Conservation (phyloP, 148 eudicot species). For the Limonium bicolor region DNA sequence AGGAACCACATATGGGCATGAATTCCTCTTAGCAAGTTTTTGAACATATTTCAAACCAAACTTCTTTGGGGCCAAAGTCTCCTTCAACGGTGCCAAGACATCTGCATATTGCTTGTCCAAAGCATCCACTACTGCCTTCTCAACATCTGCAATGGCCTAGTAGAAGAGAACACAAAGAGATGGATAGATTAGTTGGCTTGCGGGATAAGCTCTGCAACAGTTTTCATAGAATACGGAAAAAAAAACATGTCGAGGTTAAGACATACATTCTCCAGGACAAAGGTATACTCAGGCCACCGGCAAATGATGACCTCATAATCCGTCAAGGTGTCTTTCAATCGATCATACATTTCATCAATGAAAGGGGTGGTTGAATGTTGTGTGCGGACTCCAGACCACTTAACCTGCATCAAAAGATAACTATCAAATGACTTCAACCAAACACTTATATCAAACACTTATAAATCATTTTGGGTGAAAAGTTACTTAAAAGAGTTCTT, state of each 20-base stretch:
- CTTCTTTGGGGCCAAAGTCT: conserved; percentile 49
- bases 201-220: not conserved
- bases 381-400: conserved; percentile 79
- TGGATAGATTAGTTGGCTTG: not conserved
- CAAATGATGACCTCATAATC: conserved; percentile 79
- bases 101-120: conserved; percentile 78
- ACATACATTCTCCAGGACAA: conserved; percentile 67
- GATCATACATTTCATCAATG: conserved; percentile 76
- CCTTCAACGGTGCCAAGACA: conserved; percentile 61
- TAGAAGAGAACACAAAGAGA: not conserved
- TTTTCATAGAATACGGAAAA: not conserved
- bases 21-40: conserved; percentile 47
- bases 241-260: not conserved
- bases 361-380: conserved; percentile 80
- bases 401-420: conserved; percentile 28
- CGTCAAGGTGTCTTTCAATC: conserved; percentile 48
- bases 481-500: too few relatives aligned
- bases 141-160: conserved; percentile 70
- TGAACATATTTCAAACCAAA: conserved; percentile 72
- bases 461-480: too few relatives aligned
- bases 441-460: not conserved
- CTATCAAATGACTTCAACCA: not conserved
- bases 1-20: conserved; percentile 42
- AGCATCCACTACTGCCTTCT: conserved; percentile 66
- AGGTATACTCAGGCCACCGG: conserved; percentile 95